Conservation (phyloP, 176 grass and related monocot species). For the Triticum monococcum region DNA sequence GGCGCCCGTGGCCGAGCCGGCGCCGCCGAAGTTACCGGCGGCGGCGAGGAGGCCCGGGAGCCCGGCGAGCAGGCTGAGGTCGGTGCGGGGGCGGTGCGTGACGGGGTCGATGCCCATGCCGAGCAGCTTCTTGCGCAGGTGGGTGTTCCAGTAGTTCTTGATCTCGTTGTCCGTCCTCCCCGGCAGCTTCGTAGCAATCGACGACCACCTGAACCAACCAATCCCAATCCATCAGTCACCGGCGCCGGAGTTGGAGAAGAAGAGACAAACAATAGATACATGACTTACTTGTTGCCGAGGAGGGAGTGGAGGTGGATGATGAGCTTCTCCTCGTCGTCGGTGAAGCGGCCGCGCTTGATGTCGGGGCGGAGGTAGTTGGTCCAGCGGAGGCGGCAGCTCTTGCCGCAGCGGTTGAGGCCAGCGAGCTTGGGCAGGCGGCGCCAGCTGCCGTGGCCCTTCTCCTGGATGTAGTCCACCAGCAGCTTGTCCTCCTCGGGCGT, state of each 20-base stretch:
- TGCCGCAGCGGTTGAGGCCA: conserved; percentile 87
- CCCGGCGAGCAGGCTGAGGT: conserved; percentile 57
- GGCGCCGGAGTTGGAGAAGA: background rate
- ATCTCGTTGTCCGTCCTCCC: conserved; percentile 94
- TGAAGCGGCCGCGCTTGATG: conserved; percentile 80
- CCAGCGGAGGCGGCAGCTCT: conserved; percentile 96
- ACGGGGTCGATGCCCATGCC: conserved; percentile 82
- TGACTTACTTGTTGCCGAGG: conserved; percentile 70
- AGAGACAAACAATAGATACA: background rate
- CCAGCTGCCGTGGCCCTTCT: conserved; percentile 81
- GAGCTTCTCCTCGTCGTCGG: conserved; percentile 80
- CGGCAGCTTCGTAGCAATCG: conserved; percentile 66
- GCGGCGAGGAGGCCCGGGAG: conserved; percentile 49
- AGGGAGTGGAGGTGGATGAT: conserved; percentile 80
- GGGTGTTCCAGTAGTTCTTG: conserved; percentile 99
- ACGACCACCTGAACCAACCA: conserved; percentile 62
- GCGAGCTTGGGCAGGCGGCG: conserved; percentile 80
- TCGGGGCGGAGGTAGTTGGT: conserved; percentile 94
- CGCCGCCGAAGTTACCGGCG: background rate
- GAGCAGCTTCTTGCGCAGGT: conserved; percentile 84
- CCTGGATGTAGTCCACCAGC: conserved; percentile 62
- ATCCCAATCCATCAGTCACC: background rate
- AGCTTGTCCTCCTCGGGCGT: conserved; percentile 78
- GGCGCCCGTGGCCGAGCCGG: background rate
- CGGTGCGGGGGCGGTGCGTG: conserved; percentile 68